Evolutionary conservation across 805 yeast genomes (phyloP), one percentile per base, ranked within the genome.

Genomic region (Ogataea zsoltii): DNA sequence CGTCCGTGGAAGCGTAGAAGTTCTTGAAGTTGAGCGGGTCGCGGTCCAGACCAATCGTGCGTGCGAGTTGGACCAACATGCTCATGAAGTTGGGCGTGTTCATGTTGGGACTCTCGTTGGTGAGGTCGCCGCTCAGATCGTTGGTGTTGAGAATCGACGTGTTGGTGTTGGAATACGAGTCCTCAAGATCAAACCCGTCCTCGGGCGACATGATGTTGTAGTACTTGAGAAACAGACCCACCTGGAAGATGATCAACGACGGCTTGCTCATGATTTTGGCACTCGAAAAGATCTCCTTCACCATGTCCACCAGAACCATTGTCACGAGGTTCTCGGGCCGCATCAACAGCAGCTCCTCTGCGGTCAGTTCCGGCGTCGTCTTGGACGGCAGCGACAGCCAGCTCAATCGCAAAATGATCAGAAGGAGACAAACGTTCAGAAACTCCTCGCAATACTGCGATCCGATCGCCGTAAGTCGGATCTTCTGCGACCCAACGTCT

Each of bases 131-230:
- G 15, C 68, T 63, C 16, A 70, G 61, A 41, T 69, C 72, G 49
- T 69, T 53, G 12, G 60, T 51, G 41, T 60, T 55, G 18, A 54
- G 42, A 14, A 55, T 39, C 17, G 58, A 41, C 13, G 50, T 42
- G 42, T 53, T 56, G 16, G 53, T 39, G 52, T 57, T 62, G 4
- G 68, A 69, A 17, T 70, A 63, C 2, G 72, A 66, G 49, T 72
- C 78, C 48, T 67, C 72, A 32, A 68, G 52, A 46, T 68, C 72
- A 49, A 68, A 68, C 2, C 76, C 77, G 49, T 77, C 82, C 49
- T 82, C 84, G 1, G 86, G 84, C 10, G 85, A 77, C 49, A 72
- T 70, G 48, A 69, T 73, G 51, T 71, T 74, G 63, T 82, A 83
- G 34, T 74, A 61, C 48, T 80, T 80, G 59, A 82, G 71, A 58